Evolutionary conservation across 2,329 filamentous ascomycete species (phyloP).

Genomic region (Fusarium hostae): DNA sequence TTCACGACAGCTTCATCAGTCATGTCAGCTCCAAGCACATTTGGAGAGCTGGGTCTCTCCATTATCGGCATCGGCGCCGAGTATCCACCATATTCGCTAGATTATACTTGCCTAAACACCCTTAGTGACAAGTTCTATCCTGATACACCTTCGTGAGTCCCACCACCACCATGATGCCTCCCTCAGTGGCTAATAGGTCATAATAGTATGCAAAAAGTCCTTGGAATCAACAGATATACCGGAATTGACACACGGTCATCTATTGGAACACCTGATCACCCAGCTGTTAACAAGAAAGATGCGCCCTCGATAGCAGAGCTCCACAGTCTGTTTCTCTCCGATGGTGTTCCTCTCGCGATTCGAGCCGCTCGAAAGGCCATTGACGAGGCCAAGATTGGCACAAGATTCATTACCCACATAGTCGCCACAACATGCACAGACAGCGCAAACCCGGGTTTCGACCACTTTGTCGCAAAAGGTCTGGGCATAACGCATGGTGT

Average conservation of each 20-base stretch:
- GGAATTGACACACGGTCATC: slow-evolving; percentile 73
- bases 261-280: slow-evolving; percentile 69
- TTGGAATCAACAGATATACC: slow-evolving; percentile 71
- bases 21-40: slow-evolving; percentile 57
- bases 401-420: slow-evolving; percentile 70
- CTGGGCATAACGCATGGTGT: slow-evolving; percentile 67
- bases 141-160: slow-evolving; percentile 66
- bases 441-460: slow-evolving; percentile 75
- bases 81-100: slow-evolving; percentile 68
- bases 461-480: slow-evolving; percentile 70
- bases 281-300: slow-evolving; percentile 66
- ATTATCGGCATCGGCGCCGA: slow-evolving; percentile 69
- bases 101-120: slow-evolving; percentile 61
- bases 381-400: slow-evolving; percentile 62
- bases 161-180: background rate
- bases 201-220: slow-evolving; percentile 69
- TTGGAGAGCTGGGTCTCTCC: slow-evolving; percentile 67
- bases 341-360: slow-evolving; percentile 68
- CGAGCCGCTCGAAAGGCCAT: slow-evolving; percentile 66
- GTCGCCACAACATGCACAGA: slow-evolving; percentile 77
- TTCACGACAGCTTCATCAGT: slow-evolving; percentile 5
- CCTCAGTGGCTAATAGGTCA: background rate
- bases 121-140: slow-evolving; percentile 68
- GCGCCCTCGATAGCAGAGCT: slow-evolving; percentile 65
- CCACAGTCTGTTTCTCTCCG: slow-evolving; percentile 64